Base-by-base conservation (phyloP, 805 yeast species). In the Grigorovia humatica region DNA sequence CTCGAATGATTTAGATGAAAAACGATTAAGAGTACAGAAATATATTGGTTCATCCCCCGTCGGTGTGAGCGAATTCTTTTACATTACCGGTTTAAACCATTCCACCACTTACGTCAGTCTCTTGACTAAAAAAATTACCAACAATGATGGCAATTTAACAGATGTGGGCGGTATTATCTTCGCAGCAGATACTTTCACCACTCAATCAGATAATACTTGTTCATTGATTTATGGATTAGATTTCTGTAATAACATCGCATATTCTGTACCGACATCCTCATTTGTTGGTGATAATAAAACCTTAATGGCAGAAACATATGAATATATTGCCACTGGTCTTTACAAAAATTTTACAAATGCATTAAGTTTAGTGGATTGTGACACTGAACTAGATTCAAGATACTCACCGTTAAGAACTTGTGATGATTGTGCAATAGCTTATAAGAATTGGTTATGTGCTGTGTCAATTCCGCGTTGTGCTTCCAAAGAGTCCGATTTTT, bases 381-480 rank as follows among this genome's bases (percentile, higher is more conserved):
- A 85, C 56, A 74, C 84, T 1, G 80, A 78, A 35, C 66, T 71
- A 15, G 89, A 81, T 54, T 76, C 88, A 1, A 61, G 80, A 6
- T 91, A 77, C 66, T 87, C 96, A 0, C 88, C 95, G 9, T 61
- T 91, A 23, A 66, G 80, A 42, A 74, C 83, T 0, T 91, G 99
- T 62, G 74, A 71, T 13, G 81, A 87, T 60, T 91, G 99, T 64
- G 74, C 76, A 1, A 57, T 64, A 1, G 75, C 90, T 1, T 91
- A 91, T 65, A 81, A 79, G 59, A 75, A 82, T 59, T 91, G 99
- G 99, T 74, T 93, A 18, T 91, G 99, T 68, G 75, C 95, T 0
- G 88, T 88, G 4, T 74, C 88, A 0, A 86, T 91, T 6, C 98
- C 98, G 0, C 72, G 97, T 32, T 91, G 99, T 60, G 74, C 87